Percentiles rank a stretch among this genome's conserved stretches.
Evolutionary conservation across 306 rosid species (phyloP).

Genomic region (Vigna trinervia): DNA sequence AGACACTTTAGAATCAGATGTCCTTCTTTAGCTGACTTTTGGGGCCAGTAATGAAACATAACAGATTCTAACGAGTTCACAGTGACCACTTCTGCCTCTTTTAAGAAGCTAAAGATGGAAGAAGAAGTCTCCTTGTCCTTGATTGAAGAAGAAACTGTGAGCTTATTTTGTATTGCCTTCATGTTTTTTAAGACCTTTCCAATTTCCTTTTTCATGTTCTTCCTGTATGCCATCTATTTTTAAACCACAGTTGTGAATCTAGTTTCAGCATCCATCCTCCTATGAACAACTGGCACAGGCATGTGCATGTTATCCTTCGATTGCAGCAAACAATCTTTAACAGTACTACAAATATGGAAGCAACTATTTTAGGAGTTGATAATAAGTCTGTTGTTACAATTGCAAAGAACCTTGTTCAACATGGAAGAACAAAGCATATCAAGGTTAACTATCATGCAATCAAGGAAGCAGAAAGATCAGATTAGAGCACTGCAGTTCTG

Average conservation of each 20-base stretch:
- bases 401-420: too few relatives aligned
- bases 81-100: constrained; percentile 9
- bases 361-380: too few relatives aligned
- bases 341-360: constrained; percentile 30
- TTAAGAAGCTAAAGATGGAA: neutral
- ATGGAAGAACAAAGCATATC: too few relatives aligned
- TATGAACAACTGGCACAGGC: constrained; percentile 13
- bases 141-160: constrained; percentile 6
- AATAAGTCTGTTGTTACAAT: too few relatives aligned
- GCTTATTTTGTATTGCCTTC: constrained; percentile 22
- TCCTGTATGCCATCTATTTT: constrained; percentile 39
- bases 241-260: constrained; percentile 30
- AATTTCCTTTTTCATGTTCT: constrained; percentile 35
- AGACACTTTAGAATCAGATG: constrained; percentile 27
- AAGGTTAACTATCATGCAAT: too few relatives aligned
- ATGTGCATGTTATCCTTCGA: constrained; percentile 22
- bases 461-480: too few relatives aligned
- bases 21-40: constrained; percentile 30
- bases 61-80: constrained; percentile 36
- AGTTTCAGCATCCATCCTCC: constrained; percentile 20
- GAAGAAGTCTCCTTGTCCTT: neutral
- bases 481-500: too few relatives aligned
- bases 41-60: constrained; percentile 30
- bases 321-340: constrained; percentile 27
- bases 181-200: neutral